Evolutionary conservation across 2,329 filamentous ascomycete species (phyloP).

Genomic region (Parastagonospora avenae): DNA sequence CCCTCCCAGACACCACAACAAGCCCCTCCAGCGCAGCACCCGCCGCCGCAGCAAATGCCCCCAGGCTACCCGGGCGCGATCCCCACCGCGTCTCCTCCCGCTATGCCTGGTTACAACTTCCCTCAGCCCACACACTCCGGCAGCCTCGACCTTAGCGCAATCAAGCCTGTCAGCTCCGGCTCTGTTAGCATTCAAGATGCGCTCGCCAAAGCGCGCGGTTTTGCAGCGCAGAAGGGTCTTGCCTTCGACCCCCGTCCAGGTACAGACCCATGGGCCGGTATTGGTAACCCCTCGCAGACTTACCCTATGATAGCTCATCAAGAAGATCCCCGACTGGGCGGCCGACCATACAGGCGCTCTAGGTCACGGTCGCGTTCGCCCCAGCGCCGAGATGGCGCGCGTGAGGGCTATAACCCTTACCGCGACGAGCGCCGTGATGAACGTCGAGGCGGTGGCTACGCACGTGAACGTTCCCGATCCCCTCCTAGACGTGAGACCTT

Average conservation of each 20-base stretch:
- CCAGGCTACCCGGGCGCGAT: conserved; percentile 52
- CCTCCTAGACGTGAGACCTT: conserved; percentile 64
- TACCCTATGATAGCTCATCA: conserved; percentile 45
- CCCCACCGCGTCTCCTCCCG: conserved; percentile 49
- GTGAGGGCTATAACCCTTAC: conserved; percentile 81
- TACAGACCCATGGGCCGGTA: conserved; percentile 52
- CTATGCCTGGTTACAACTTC: conserved; percentile 54
- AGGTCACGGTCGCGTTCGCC: conserved; percentile 69
- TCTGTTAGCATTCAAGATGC: conserved; percentile 84
- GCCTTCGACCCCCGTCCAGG: conserved; percentile 53
- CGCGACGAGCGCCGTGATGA: conserved; percentile 82
- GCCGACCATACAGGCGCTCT: conserved; percentile 67
- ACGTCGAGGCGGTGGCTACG: conserved; percentile 61
- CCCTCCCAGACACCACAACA: conserved; percentile 55
- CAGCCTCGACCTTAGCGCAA: conserved; percentile 77
- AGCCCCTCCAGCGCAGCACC: conserved; percentile 45
- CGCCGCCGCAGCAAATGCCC: conserved; percentile 51
- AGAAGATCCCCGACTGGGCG: conserved; percentile 56
- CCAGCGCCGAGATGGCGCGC: conserved; percentile 69
- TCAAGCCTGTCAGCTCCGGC: conserved; percentile 79
- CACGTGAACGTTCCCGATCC: conserved; percentile 75
- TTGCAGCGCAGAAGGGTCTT: conserved; percentile 79
- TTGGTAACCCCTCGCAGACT: conserved; percentile 35
- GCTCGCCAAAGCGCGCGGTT: conserved; percentile 81
- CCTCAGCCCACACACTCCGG: conserved; percentile 75